Percentiles rank a stretch among this genome's conserved stretches.
Conservation (phyloP, 176 grass and related monocot species). For the Oryza rufipogon region DNA sequence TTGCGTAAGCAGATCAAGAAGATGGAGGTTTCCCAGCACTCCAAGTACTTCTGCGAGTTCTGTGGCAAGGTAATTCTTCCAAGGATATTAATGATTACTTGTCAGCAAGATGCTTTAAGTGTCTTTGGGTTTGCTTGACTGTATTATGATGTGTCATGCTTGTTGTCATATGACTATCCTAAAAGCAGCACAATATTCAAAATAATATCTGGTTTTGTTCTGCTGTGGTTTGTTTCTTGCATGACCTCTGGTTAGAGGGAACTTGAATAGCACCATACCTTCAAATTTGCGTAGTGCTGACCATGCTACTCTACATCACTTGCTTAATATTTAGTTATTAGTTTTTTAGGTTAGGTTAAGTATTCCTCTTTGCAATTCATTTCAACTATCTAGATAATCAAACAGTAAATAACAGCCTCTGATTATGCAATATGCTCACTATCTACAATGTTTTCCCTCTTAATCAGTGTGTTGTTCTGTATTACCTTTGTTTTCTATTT, state of each 20-base stretch:
- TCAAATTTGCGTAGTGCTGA: too few relatives aligned
- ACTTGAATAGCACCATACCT: not conserved
- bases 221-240: not conserved
- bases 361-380: not conserved
- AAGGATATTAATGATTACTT: not conserved
- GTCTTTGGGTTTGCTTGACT: not conserved
- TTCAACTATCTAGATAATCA: not conserved
- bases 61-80: slow-evolving; percentile 70
- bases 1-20: slow-evolving; percentile 93
- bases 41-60: slow-evolving; percentile 86
- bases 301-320: not conserved
- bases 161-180: not conserved
- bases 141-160: not conserved
- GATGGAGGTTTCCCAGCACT: slow-evolving; percentile 87
- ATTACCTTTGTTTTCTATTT: not conserved
- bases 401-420: not conserved
- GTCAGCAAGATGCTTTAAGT: not conserved
- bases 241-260: not conserved
- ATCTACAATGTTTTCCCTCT: not conserved
- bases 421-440: not conserved
- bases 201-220: not conserved
- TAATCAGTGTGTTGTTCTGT: not conserved
- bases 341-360: not conserved
- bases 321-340: not conserved
- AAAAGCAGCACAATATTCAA: not conserved